Conservation (phyloP, 1,284 basidiomycete genomes). For the Cryptococcus sp. region DNA sequence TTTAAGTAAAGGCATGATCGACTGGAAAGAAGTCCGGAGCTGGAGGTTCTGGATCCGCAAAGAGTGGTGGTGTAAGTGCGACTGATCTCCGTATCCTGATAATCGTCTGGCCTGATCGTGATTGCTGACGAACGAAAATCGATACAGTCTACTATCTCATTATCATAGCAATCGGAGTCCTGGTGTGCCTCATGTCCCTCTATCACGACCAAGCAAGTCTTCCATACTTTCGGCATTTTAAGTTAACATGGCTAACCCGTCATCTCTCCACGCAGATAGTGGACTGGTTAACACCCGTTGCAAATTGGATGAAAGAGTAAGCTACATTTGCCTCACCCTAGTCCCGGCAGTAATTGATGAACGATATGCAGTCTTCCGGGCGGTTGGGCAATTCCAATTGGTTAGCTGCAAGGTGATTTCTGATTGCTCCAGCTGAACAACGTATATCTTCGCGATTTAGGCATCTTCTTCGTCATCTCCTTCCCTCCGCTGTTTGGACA, state of each 20-base stretch:
- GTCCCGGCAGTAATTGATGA: not conserved
- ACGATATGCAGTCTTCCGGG: slow-evolving; percentile 46
- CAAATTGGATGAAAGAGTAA: slow-evolving; percentile 64
- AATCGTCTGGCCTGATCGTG: not conserved
- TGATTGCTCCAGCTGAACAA: slow-evolving; percentile 69
- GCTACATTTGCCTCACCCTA: slow-evolving; percentile 27
- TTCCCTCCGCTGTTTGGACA: slow-evolving; percentile 53
- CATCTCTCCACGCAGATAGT: slow-evolving; percentile 61
- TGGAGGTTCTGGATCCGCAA: slow-evolving; percentile 60
- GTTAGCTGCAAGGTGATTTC: slow-evolving; percentile 63
- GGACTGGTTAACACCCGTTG: slow-evolving; percentile 64
- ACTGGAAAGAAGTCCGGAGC: slow-evolving; percentile 55
- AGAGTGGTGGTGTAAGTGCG: slow-evolving; percentile 58
- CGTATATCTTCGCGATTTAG: slow-evolving; percentile 21
- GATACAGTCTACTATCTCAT: slow-evolving; percentile 58
- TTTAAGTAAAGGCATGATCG: slow-evolving; percentile 52
- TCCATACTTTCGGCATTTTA: not conserved
- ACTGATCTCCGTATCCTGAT: not conserved
- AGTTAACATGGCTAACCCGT: slow-evolving; percentile 4
- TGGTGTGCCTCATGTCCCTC: slow-evolving; percentile 64
- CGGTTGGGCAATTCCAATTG: slow-evolving; percentile 84
- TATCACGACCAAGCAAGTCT: slow-evolving; percentile 58
- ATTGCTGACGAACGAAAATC: not conserved
- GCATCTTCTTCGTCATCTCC: slow-evolving; percentile 46
- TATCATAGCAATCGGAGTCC: slow-evolving; percentile 47